Conservation (phyloP, 257 asterid species). For the Solanum okadae region DNA sequence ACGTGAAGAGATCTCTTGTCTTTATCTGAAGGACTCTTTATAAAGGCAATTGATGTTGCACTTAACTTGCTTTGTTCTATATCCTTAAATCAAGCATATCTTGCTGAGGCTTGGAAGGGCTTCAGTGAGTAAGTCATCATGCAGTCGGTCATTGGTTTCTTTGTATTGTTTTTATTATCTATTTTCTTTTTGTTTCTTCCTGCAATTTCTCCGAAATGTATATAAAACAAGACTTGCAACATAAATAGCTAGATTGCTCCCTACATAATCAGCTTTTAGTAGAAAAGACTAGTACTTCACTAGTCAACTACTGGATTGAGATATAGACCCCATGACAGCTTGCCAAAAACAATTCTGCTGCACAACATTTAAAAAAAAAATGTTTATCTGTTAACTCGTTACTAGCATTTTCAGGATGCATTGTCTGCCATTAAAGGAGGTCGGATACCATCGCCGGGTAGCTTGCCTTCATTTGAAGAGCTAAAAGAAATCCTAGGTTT, state of each 20-base stretch:
- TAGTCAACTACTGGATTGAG: background rate
- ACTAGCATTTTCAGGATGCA: slow-evolving; percentile 52
- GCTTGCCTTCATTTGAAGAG: slow-evolving; percentile 90
- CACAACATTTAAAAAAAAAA: background rate
- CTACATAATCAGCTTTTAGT: background rate
- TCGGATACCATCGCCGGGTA: slow-evolving; percentile 85
- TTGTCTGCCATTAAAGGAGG: slow-evolving; percentile 81
- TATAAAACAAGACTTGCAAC: background rate
- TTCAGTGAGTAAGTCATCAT: background rate
- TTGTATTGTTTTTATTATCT: background rate
- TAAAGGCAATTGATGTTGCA: background rate
- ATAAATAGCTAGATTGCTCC: background rate
- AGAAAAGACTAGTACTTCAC: background rate
- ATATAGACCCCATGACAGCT: background rate
- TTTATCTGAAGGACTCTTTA: background rate
- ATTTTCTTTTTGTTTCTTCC: background rate
- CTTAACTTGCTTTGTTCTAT: background rate
- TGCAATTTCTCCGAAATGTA: background rate
- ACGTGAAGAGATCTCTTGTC: background rate
- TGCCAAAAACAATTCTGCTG: background rate
- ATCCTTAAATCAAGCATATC: background rate
- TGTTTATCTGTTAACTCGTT: background rate
- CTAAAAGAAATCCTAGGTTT: slow-evolving; percentile 80
- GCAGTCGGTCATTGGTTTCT: background rate
- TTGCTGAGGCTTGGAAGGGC: background rate